phyloP scores from a whole-genome alignment of 164 flowering plant species.

The Chimonanthus salicifolius region DNA sequence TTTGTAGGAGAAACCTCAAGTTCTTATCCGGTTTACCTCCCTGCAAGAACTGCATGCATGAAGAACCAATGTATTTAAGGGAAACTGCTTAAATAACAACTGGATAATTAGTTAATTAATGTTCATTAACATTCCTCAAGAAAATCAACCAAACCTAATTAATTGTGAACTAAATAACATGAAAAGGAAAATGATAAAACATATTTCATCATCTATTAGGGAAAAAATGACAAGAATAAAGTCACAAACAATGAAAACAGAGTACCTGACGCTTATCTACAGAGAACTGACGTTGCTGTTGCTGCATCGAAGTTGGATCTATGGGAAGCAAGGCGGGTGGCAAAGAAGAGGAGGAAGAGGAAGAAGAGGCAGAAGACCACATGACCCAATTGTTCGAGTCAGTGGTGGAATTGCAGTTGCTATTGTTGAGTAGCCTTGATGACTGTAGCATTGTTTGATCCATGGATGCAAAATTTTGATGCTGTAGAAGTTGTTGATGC shows the following conservation, averaged over 20 bases:
- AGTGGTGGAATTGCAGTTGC: conserved; percentile 25
- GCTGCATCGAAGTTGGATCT: conserved; percentile 20
- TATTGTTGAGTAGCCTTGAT: conserved; percentile 8
- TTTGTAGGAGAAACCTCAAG: conserved; percentile 83
- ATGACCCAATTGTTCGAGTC: conserved; percentile 44
- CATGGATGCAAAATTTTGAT: no score
- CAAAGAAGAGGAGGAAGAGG: conserved; percentile 10
- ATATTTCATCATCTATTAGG: no score
- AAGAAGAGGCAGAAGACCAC: conserved; percentile 28
- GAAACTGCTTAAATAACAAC: no score
- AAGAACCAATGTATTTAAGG: neutral
- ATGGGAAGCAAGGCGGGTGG: neutral
- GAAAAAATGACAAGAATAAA: no score
- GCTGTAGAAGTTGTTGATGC: neutral
- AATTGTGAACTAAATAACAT: neutral
- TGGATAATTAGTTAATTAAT: no score
- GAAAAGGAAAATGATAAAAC: no score
- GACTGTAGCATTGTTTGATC: no score
- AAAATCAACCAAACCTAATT: neutral
- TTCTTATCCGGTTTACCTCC: conserved; percentile 75
- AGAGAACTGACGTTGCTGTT: conserved; percentile 27
- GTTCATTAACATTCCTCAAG: neutral
- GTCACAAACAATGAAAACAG: neutral
- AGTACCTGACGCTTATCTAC: conserved; percentile 49
- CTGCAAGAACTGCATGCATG: conserved; percentile 24